phyloP scores from a whole-genome alignment of 345 rosid genomes.

The Schrenkiella parvula region DNA sequence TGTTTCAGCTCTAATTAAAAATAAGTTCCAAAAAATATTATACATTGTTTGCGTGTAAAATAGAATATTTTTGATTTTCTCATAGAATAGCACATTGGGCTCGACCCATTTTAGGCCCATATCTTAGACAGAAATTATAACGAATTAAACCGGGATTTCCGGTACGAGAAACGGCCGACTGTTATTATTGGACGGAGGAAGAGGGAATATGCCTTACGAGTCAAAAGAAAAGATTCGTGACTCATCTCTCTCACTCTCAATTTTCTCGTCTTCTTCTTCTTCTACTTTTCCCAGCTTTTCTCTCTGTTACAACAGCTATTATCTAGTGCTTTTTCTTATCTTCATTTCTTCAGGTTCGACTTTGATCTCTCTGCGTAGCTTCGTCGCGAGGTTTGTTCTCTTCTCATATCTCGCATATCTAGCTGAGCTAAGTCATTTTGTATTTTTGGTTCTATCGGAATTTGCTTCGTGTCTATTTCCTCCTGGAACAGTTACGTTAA shows the following conservation, averaged over 20 bases:
- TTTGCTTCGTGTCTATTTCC: neutral
- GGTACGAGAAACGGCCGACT: constrained; percentile 8
- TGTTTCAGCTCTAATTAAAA: neutral
- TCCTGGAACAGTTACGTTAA: neutral
- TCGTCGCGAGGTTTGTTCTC: constrained; percentile 8
- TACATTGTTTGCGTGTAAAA: neutral
- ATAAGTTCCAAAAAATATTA: neutral
- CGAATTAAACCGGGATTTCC: constrained; percentile 18
- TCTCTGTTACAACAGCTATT: neutral
- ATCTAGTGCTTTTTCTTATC: neutral
- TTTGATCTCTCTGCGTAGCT: neutral
- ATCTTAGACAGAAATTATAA: neutral
- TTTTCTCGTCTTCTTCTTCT: neutral
- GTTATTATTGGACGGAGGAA: neutral
- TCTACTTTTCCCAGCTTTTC: neutral
- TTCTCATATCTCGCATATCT: neutral
- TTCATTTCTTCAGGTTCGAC: neutral
- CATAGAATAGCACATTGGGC: neutral
- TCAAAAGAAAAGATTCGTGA: constrained; percentile 22
- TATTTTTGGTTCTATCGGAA: neutral
- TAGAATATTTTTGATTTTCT: neutral
- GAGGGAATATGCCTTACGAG: constrained; percentile 21
- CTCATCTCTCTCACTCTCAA: neutral
- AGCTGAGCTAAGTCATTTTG: neutral
- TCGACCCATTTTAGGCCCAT: neutral